Conservation (phyloP, 257 asterid species). For the Paulownia fortunei region DNA sequence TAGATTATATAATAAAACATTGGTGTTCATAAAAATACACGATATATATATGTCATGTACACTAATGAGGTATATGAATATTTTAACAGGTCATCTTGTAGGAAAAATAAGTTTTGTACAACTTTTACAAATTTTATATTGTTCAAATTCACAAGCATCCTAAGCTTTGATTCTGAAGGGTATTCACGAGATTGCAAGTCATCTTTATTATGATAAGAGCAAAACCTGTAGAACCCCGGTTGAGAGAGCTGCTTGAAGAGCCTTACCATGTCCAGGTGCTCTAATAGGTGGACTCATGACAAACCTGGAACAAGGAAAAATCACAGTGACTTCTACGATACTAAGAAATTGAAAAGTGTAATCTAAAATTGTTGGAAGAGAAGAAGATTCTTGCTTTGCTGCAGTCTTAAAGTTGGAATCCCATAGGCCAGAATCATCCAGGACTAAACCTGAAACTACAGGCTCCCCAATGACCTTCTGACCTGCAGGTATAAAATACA, state of each 20-base stretch:
- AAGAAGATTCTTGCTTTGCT: constrained; percentile 63
- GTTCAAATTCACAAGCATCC: background rate
- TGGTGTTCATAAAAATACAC: background rate
- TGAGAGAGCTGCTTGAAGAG: constrained; percentile 97
- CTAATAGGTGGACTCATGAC: constrained; percentile 99
- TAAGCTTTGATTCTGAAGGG: background rate
- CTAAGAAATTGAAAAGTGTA: background rate
- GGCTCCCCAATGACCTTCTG: constrained; percentile 97
- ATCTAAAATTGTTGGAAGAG: constrained; percentile 31
- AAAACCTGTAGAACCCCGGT: constrained; percentile 84
- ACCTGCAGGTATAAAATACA: constrained; percentile 55
- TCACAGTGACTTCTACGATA: constrained; percentile 1
- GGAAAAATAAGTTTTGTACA: background rate
- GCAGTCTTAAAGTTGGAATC: constrained; percentile 85
- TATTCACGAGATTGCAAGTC: background rate
- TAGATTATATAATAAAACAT: background rate
- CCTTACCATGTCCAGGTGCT: constrained; percentile 88
- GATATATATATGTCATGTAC: background rate
- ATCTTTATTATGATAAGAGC: constrained; percentile 25
- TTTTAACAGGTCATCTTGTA: background rate
- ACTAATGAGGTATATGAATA: background rate
- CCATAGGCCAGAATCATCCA: constrained; percentile 92
- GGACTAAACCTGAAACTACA: constrained; percentile 83
- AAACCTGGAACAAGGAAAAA: constrained; percentile 52
- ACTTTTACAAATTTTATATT: background rate